Percentiles rank a stretch among this genome's conserved stretches.
phyloP scores from a whole-genome alignment of 164 flowering plant genomes.

The Magnolia sinica region DNA sequence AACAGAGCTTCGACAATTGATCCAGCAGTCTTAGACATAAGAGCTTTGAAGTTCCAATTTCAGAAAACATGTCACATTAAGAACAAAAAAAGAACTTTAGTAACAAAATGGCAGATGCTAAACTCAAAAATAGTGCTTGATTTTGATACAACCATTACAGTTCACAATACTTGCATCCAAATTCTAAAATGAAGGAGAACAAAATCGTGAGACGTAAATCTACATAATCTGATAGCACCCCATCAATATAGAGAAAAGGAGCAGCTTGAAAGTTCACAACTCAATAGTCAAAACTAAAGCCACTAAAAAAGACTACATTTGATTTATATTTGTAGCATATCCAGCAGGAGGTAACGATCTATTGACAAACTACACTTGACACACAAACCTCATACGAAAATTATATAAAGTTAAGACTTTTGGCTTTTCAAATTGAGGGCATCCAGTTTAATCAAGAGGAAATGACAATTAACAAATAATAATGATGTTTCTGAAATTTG shows the following conservation, averaged over 20 bases:
- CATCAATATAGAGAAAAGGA: neutral
- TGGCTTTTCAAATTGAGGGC: neutral
- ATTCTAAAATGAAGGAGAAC: neutral
- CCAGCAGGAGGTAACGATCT: neutral
- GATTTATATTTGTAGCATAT: neutral
- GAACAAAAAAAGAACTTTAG: conserved; percentile 8
- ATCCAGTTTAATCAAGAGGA: neutral
- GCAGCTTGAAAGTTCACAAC: neutral
- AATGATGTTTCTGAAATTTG: no score
- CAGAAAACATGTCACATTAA: conserved; percentile 12
- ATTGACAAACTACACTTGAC: neutral
- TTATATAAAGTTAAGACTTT: neutral
- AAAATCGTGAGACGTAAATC: neutral
- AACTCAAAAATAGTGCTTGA: neutral
- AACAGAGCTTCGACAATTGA: conserved; percentile 88
- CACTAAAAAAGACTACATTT: no score
- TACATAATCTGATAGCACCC: neutral
- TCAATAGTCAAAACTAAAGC: no score
- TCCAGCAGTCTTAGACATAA: conserved; percentile 93
- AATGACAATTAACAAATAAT: no score
- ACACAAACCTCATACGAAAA: neutral
- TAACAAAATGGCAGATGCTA: neutral
- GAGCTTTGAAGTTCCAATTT: conserved; percentile 41
- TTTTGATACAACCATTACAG: neutral
- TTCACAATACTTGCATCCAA: conserved; percentile 3